Conservation (phyloP, 179 eudicot genomes). For the Camellia oleifera region DNA sequence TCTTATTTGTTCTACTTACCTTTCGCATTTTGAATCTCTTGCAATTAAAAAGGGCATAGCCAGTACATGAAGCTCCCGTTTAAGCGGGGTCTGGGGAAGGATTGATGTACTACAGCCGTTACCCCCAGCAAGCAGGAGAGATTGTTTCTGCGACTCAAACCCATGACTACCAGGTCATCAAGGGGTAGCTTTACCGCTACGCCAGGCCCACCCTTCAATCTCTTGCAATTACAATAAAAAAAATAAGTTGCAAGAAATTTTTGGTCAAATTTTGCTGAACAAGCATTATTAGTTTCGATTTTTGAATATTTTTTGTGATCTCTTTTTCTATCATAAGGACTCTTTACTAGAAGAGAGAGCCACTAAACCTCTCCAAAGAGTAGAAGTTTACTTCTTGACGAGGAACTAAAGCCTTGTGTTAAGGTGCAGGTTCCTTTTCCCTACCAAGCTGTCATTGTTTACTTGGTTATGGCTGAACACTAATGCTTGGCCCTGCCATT, state of each 20-base stretch:
- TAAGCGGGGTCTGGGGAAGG: no score
- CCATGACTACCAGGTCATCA: no score
- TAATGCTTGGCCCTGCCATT: not conserved
- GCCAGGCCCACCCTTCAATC: not conserved
- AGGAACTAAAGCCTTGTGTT: not conserved
- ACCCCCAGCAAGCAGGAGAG: no score
- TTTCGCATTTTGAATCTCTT: slow-evolving; percentile 7
- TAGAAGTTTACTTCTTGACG: not conserved
- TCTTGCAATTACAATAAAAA: not conserved
- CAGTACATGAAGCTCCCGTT: no score
- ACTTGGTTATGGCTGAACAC: not conserved
- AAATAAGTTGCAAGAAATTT: not conserved
- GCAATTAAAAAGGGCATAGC: not conserved
- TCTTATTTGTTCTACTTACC: not conserved
- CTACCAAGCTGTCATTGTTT: not conserved
- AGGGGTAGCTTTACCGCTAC: no score
- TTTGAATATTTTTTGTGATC: no score
- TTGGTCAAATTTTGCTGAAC: not conserved
- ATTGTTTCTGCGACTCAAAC: no score
- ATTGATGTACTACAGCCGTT: no score
- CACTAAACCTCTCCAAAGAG: not conserved
- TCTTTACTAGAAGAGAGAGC: not conserved
- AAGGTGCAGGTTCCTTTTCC: not conserved
- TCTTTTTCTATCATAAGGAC: no score
- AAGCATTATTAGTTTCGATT: no score